A percentile compares a stretch with the other conserved stretches of the same genome.
phyloP scores from a whole-genome alignment of 2,329 filamentous ascomycete genomes.

The Fusarium buxicola region DNA sequence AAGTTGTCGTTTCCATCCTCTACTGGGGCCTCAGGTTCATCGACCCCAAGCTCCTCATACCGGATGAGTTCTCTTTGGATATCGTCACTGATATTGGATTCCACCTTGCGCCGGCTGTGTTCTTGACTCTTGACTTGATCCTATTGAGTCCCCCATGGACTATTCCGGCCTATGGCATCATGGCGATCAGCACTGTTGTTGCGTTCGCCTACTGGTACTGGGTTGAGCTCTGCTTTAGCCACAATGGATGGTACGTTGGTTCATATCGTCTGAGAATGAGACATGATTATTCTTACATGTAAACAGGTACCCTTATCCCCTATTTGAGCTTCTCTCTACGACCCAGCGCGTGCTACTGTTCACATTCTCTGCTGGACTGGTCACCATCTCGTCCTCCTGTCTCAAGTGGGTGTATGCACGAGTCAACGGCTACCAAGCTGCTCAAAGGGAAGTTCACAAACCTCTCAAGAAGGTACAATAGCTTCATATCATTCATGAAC shows the following conservation, averaged over 20 bases:
- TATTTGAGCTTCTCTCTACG: conserved; percentile 77
- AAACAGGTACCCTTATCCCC: conserved; percentile 83
- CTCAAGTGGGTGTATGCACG: conserved; percentile 77
- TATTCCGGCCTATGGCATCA: conserved; percentile 68
- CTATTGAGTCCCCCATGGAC: conserved; percentile 80
- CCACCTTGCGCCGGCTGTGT: conserved; percentile 73
- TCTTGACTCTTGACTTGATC: conserved; percentile 73
- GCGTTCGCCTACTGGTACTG: conserved; percentile 80
- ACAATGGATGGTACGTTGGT: conserved; percentile 70
- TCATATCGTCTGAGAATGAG: not conserved
- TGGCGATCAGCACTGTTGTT: conserved; percentile 67
- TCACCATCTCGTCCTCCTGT: conserved; percentile 75
- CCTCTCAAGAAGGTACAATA: conserved; percentile 50
- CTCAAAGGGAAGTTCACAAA: conserved; percentile 47
- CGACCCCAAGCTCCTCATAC: conserved; percentile 64
- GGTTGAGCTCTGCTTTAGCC: conserved; percentile 77
- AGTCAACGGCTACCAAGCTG: conserved; percentile 68
- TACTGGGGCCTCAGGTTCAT: conserved; percentile 77
- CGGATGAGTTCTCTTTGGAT: conserved; percentile 66
- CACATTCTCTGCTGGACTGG: conserved; percentile 73
- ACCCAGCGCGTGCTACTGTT: conserved; percentile 77
- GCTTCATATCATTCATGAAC: not conserved
- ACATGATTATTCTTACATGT: conserved; percentile 13
- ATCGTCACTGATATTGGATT: conserved; percentile 71
- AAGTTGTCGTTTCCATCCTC: conserved; percentile 76